Conservation (phyloP, 164 flowering plant species). For the Magnolia changhungtana region DNA sequence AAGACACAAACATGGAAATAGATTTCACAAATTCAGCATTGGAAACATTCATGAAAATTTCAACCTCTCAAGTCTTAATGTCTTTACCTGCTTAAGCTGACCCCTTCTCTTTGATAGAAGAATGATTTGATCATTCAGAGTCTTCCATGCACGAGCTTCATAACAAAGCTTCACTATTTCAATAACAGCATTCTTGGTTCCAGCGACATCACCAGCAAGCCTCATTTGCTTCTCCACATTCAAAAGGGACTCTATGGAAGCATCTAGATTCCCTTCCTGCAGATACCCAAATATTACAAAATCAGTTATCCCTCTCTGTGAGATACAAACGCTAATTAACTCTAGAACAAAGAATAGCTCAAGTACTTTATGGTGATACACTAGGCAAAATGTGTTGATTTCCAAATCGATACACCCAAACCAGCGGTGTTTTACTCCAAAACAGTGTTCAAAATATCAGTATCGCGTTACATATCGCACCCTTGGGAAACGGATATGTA, state of each 20-base stretch:
- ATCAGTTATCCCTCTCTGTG: neutral
- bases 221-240: conserved; percentile 85
- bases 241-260: conserved; percentile 61
- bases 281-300: neutral
- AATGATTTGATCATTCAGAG: conserved; percentile 81
- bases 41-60: no score
- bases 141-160: conserved; percentile 75
- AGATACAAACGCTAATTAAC: no score
- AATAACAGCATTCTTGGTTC: conserved; percentile 67
- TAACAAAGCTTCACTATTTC: conserved; percentile 79
- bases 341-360: no score
- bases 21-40: no score
- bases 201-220: conserved; percentile 67
- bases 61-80: neutral
- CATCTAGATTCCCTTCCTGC: conserved; percentile 62
- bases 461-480: no score
- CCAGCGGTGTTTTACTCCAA: no score
- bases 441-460: no score
- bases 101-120: conserved; percentile 84
- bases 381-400: no score
- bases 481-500: no score
- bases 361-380: no score
- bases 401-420: no score
- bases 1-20: no score
- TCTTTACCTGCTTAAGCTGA: conserved; percentile 79